Evolutionary conservation across 805 yeast species (phyloP).

Genomic region (Saccharomycopsis amapae): DNA sequence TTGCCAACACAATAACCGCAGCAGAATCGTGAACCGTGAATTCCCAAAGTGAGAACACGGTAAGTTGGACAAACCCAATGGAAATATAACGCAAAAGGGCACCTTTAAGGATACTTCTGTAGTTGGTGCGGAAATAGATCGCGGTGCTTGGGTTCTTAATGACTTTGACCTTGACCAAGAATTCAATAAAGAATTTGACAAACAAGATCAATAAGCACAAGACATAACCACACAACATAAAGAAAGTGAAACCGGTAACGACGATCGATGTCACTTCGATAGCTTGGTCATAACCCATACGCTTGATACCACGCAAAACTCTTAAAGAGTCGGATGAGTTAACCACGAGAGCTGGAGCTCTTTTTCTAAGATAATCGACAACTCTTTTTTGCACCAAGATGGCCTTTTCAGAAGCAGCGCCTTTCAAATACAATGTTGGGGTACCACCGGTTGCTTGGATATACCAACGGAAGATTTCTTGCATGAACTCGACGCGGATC

Average conservation of each 20-base stretch:
- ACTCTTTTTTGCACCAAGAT: slow-evolving; percentile 69
- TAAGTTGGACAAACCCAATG: slow-evolving; percentile 79
- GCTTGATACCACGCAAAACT: slow-evolving; percentile 79
- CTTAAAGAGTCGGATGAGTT: slow-evolving; percentile 51
- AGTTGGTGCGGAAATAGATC: slow-evolving; percentile 44
- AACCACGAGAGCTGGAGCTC: slow-evolving; percentile 31
- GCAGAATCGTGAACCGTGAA: slow-evolving; percentile 76
- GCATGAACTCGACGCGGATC: slow-evolving; percentile 74
- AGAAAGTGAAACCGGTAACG: slow-evolving; percentile 81
- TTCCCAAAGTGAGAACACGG: slow-evolving; percentile 81
- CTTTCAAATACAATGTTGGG: slow-evolving; percentile 56
- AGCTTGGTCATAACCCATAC: slow-evolving; percentile 68
- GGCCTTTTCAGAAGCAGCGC: slow-evolving; percentile 38
- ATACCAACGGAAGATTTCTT: slow-evolving; percentile 76
- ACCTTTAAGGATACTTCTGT: slow-evolving; percentile 65
- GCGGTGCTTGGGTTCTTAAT: slow-evolving; percentile 40
- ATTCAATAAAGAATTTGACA: slow-evolving; percentile 43
- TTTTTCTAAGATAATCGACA: slow-evolving; percentile 32
- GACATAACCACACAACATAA: slow-evolving; percentile 68
- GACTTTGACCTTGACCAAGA: slow-evolving; percentile 43
- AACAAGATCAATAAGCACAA: slow-evolving; percentile 54
- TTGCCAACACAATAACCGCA: slow-evolving; percentile 79
- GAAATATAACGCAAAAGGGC: slow-evolving; percentile 68
- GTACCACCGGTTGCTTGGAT: slow-evolving; percentile 84
- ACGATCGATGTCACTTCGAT: slow-evolving; percentile 83